These are phyloP conservation scores for Vitis vinifera DNA, from an alignment of 164 flowering plant genomes.

Conservation along the genomic window ASM3070453v1 NC_081817.1:14443501-14444000, in stretches of 20 bases:
- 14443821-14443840: neutral
- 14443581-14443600: neutral
- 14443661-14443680: too few species aligned
- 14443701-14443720: slow-evolving; percentile 6
- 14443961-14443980: neutral
- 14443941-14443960: neutral
- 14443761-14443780: slow-evolving; percentile 5
- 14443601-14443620: too few species aligned
- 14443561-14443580: slow-evolving; percentile 7
- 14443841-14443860: neutral
- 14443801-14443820: too few species aligned
- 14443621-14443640: too few species aligned
- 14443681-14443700: neutral
- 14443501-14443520: neutral
- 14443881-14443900: slow-evolving; percentile 5
- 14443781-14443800: too few species aligned
- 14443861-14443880: slow-evolving; percentile 7
- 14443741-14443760: neutral
- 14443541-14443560: slow-evolving; percentile 14
- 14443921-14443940: slow-evolving; percentile 6
- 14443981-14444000: slow-evolving; percentile 2
- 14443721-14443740: neutral
- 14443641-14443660: too few species aligned
- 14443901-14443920: slow-evolving; percentile 10
- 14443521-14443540: neutral